Base-by-base conservation (phyloP, 2,329 filamentous ascomycete genomes). In the Alternaria brassicae region DNA sequence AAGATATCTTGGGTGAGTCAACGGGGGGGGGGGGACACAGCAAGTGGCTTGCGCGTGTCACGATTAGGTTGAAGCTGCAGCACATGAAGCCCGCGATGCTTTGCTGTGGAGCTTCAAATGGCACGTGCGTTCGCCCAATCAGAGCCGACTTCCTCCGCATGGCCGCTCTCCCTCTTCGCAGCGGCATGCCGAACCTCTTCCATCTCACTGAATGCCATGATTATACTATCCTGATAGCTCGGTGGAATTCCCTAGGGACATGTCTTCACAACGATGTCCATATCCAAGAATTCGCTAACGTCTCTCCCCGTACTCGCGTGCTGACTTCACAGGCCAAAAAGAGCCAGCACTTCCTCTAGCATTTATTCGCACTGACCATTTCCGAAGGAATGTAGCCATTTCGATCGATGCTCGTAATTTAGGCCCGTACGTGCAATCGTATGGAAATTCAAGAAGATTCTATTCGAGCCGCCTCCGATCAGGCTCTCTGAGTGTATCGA, bases 81-180 rank as follows among this genome's bases (percentile, higher is more conserved):
- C 1, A 28, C 48, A 34, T 50, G 48, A 50, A 50, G 48, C 48
- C 39, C 48, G 34, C 48, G 48, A 50, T 50, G 48, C 48, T 50
- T 50, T 50, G 32, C 34, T 32, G 48, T 39, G 34, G 48, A 39
- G 47, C 32, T 39, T 50, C 48, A 28, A 21, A 27, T 50, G 48
- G 48, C 34, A 36, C 48, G 48, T 50, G 48, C 48, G 23, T 7
- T 8, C 2, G 15, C 32, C 48, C 48, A 50, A 50, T 50, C 48
- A 50, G 34, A 25, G 48, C 7, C 1, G 32, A 25, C 42, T 49
- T 34, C 47, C 47, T 36, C 32, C 32, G 47, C 47, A 49, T 36
- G 19, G 47, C 30, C 21, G 47, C 21, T 49, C 30, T 34, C 21
- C 13, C 32, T 27, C 32, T 34, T 37, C 34, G n/a, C 34, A 9